phyloP scores from a whole-genome alignment of 2,329 filamentous ascomycete genomes.

The Colletotrichum euphorbiae region DNA sequence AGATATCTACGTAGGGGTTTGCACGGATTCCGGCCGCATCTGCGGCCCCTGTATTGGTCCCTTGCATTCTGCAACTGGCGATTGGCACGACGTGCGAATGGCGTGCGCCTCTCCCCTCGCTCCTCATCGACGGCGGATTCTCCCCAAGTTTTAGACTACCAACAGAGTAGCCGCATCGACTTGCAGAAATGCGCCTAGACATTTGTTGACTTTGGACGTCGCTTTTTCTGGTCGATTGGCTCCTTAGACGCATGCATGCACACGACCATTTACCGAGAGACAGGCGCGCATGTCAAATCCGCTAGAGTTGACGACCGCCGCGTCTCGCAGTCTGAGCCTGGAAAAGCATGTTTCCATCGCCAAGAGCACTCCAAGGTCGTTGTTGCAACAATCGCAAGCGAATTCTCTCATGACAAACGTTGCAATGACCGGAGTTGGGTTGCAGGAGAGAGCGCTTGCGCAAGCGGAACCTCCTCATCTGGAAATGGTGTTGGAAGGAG shows the following conservation, averaged over 20 bases:
- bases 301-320: conserved; percentile 1
- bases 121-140: not conserved
- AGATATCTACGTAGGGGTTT: not conserved
- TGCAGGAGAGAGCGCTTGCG: conserved; percentile 1
- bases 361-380: not conserved
- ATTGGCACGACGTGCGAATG: conserved; percentile 1
- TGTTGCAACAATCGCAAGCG: not conserved
- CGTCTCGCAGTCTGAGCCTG: not conserved
- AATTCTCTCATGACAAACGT: not conserved
- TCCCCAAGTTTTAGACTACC: not conserved
- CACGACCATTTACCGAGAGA: not conserved
- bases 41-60: conserved; percentile 20
- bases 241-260: not conserved
- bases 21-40: not conserved
- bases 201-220: not conserved
- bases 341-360: not conserved
- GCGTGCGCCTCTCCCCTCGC: not conserved
- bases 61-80: conserved; percentile 25
- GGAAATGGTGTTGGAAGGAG: conserved; percentile 22
- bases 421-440: not conserved
- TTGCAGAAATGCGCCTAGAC: too few relatives aligned
- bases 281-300: not conserved
- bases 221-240: not conserved
- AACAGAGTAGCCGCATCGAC: not conserved
- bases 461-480: conserved; percentile 32